Evolutionary conservation across 2,329 filamentous ascomycete species (phyloP).

Genomic region (Colletotrichum musicola): DNA sequence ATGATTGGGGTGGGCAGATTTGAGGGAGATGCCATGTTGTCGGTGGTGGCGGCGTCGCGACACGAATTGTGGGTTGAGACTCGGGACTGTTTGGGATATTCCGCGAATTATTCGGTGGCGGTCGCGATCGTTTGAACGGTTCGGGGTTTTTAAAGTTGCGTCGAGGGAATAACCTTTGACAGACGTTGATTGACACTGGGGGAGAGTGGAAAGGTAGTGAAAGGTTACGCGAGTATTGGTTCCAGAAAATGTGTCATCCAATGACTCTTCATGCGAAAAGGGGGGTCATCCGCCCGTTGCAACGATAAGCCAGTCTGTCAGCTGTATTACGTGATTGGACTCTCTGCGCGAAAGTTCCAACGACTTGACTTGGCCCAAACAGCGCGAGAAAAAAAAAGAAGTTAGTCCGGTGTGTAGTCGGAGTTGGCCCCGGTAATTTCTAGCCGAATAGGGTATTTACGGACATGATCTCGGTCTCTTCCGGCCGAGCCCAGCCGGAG

Average conservation of each 20-base stretch:
- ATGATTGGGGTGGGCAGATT: conserved; percentile 25
- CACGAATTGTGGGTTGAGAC: neutral
- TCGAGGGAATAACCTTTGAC: too few species aligned
- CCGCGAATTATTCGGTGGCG: neutral
- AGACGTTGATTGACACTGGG: too few species aligned
- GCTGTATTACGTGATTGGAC: neutral
- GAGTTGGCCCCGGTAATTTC: too few species aligned
- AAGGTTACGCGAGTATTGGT: neutral
- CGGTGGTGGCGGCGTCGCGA: too few species aligned
- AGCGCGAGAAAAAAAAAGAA: too few species aligned
- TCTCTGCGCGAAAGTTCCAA: too few species aligned
- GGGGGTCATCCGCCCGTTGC: neutral
- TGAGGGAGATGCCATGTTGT: conserved; percentile 4
- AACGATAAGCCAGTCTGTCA: neutral
- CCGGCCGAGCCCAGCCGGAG: neutral
- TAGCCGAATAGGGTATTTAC: too few species aligned
- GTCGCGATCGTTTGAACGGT: neutral
- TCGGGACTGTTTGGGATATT: neutral
- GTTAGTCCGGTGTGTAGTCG: too few species aligned
- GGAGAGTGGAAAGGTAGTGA: neutral
- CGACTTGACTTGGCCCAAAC: too few species aligned
- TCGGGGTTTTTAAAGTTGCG: too few species aligned
- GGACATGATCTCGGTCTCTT: neutral
- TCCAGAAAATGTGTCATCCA: conserved; percentile 3
- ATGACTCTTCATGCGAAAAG: conserved; percentile 13